Evolutionary conservation across 805 yeast species (phyloP).

Genomic region (Yamadazyma laniorum): DNA sequence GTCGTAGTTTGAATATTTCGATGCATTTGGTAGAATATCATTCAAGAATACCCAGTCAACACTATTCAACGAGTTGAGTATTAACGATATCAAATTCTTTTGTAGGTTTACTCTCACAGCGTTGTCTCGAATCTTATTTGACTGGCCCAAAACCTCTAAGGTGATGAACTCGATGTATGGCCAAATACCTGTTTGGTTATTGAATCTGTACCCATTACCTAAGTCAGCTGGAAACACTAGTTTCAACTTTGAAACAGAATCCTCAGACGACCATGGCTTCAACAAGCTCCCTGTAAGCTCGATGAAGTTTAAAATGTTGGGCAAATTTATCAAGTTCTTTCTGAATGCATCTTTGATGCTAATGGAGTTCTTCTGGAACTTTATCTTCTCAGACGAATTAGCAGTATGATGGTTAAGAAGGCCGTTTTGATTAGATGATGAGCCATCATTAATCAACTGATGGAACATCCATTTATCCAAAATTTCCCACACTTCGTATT

Average conservation of each 20-base stretch:
- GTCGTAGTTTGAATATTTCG: not conserved
- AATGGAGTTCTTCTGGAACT: slow-evolving; percentile 8
- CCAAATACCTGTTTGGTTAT: slow-evolving; percentile 60
- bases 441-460: slow-evolving; percentile 13
- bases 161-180: slow-evolving; percentile 76
- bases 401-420: slow-evolving; percentile 1
- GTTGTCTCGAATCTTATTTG: slow-evolving; percentile 35
- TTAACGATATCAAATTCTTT: slow-evolving; percentile 48
- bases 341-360: slow-evolving; percentile 28
- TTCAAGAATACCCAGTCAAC: slow-evolving; percentile 47
- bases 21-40: slow-evolving; percentile 45
- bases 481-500: slow-evolving; percentile 60
- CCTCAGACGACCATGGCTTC: slow-evolving; percentile 38
- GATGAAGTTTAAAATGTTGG: slow-evolving; percentile 59
- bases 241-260: slow-evolving; percentile 21
- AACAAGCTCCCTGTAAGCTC: slow-evolving; percentile 49
- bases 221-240: slow-evolving; percentile 61
- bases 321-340: slow-evolving; percentile 46
- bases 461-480: slow-evolving; percentile 70
- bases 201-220: slow-evolving; percentile 55
- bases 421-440: not conserved
- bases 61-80: slow-evolving; percentile 37
- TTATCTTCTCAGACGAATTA: slow-evolving; percentile 4
- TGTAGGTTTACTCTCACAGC: slow-evolving; percentile 48
- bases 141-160: slow-evolving; percentile 60